These are phyloP conservation scores for Fusarium multiceps DNA, from an alignment of 2,329 filamentous ascomycete species.

Conservation along the genomic window DNA sequence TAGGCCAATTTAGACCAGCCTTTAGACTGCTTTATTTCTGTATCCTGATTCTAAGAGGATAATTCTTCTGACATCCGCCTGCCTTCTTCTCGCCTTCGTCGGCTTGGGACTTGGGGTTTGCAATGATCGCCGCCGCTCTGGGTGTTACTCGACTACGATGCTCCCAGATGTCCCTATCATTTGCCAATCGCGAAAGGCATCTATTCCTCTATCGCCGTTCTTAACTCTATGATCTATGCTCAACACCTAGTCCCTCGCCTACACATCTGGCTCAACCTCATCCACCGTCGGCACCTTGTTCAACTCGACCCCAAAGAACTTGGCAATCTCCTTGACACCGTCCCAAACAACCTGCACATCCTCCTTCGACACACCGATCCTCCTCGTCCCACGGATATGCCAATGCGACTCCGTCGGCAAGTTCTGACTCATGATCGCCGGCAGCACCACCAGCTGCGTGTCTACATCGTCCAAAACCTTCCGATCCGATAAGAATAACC, in stretches of 20 bases:
- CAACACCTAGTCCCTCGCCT: not conserved
- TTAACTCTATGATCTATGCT: not conserved
- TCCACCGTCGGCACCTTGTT: constrained; percentile 46
- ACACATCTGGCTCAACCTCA: constrained; percentile 47
- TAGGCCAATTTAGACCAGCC: too few relatives aligned
- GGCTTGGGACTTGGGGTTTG: not conserved
- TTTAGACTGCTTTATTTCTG: too few relatives aligned
- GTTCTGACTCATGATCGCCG: constrained; percentile 69
- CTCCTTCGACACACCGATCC: constrained; percentile 45
- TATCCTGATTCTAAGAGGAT: too few relatives aligned
- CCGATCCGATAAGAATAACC: constrained; percentile 67
- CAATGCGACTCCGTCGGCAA: constrained; percentile 63
- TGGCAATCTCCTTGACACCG: constrained; percentile 39
- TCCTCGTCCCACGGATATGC: constrained; percentile 56
- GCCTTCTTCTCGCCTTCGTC: not conserved
- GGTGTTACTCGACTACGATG: too few relatives aligned
- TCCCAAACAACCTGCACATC: constrained; percentile 46
- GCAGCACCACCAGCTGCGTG: constrained; percentile 65
- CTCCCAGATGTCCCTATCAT: not conserved
- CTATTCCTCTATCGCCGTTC: not conserved
- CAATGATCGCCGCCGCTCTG: too few relatives aligned
- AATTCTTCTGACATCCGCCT: too few relatives aligned
- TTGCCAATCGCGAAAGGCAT: not conserved
- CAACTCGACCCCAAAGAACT: constrained; percentile 42
- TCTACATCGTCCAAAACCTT: constrained; percentile 64